Base-by-base conservation (phyloP, 2,329 filamentous ascomycete species). In the Aspergillus piperis region DNA sequence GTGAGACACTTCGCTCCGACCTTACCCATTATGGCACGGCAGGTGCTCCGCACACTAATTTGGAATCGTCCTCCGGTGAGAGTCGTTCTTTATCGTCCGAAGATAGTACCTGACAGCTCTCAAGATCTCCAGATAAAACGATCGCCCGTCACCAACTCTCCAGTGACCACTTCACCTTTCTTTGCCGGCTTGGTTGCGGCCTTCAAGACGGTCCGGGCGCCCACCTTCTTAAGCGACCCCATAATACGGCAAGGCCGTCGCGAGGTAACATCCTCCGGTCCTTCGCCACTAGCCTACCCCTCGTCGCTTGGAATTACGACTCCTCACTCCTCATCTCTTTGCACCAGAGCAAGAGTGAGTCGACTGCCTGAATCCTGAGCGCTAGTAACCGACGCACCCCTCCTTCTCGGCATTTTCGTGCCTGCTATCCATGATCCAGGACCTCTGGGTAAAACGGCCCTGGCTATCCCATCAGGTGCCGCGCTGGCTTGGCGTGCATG, bases 11-110 rank as follows among this genome's bases (percentile, higher is more conserved):
- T 32, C 57, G 52, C 58, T 36, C 52, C 11, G 17, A 54, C 57
- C 32, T 48, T 56, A 36, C 41, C 41, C 21, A 10, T 60, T 58
- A 57, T 30, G 58, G 52, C 57, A 64, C 64, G 64, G 65, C 25
- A 8, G 7, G 13, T 8, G 10, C 59, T 60, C 64, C 64, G 64
- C 60, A 36, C 17, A 66, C 62, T 62, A 51, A 56, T 25, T 39
- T 57, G 30, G 48, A 44, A 25, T 36, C 21, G 8, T 44, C 39
- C 39, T 21, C 39, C 30, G 39, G 42, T 54, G 25, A 6, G 47
- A 44, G 42, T 47, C 23, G n/a, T 42, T 30, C 25, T 21, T 32
- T 42, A 27, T 54, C 17, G 10, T n/a, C 27, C 39, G 39, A 47
- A 47, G 41, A 32, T 42, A 44, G 53, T 44, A 44, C 53, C 53